Evolutionary conservation across 176 grass and related monocot genomes (phyloP).

Genomic region (Oryza brachyantha): DNA sequence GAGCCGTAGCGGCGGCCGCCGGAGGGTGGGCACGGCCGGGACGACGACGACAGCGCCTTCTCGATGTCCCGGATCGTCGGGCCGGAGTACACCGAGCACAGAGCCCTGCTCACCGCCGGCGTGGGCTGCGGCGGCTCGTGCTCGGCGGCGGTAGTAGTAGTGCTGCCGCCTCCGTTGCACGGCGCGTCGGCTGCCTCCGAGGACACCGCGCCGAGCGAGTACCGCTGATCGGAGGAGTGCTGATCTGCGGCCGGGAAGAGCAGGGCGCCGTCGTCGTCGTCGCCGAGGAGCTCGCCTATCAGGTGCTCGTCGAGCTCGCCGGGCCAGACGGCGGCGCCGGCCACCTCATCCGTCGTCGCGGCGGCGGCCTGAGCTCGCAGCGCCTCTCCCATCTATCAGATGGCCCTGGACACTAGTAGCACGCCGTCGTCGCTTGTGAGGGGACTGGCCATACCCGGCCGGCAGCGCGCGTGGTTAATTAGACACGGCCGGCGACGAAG

Average conservation of each 20-base stretch:
- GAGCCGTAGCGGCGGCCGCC: constrained; percentile 26
- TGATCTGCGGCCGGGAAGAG: background rate
- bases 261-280: constrained; percentile 33
- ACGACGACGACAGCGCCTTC: constrained; percentile 39
- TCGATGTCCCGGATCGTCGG: constrained; percentile 66
- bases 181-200: background rate
- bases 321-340: constrained; percentile 42
- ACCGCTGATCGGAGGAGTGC: background rate
- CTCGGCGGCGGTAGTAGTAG: background rate
- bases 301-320: constrained; percentile 53
- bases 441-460: background rate
- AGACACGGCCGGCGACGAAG: background rate
- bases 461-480: background rate
- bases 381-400: constrained; percentile 27
- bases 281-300: constrained; percentile 56
- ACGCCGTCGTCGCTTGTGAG: background rate
- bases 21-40: background rate
- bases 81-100: constrained; percentile 62
- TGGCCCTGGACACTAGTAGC: background rate
- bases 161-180: background rate
- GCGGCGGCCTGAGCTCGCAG: background rate
- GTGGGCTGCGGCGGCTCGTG: background rate
- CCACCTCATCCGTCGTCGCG: background rate
- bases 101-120: constrained; percentile 24
- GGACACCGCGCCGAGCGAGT: background rate